Evolutionary conservation across 352 stramenopile species (phyloP).

Genomic region (Phytopythium montanum): DNA sequence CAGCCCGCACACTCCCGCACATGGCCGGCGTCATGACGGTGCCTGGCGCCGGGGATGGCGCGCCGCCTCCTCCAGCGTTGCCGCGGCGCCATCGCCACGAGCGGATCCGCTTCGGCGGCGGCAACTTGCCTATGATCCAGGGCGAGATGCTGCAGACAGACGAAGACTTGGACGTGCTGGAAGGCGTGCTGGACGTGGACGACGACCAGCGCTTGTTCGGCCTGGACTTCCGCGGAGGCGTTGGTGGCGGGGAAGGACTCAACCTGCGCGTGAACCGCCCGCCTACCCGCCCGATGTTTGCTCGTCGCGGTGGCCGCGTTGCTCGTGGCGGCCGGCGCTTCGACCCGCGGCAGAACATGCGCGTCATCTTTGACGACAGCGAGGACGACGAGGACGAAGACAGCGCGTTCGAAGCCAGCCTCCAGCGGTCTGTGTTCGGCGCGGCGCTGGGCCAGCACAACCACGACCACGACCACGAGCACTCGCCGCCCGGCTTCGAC

Average conservation of each 20-base stretch:
- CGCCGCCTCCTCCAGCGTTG: slow-evolving; percentile 4
- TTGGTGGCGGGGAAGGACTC: not conserved
- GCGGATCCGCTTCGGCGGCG: slow-evolving; percentile 32
- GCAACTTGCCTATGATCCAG: slow-evolving; percentile 48
- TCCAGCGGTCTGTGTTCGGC: slow-evolving; percentile 19
- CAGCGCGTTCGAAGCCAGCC: slow-evolving; percentile 19
- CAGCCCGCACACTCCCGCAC: slow-evolving; percentile 33
- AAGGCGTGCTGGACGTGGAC: slow-evolving; percentile 60
- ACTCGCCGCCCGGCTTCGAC: slow-evolving; percentile 40
- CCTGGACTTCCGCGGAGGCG: not conserved
- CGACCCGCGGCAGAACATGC: slow-evolving; percentile 26
- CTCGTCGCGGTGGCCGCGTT: slow-evolving; percentile 12
- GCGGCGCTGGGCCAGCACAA: not conserved
- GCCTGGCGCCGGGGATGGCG: not conserved
- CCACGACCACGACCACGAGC: slow-evolving; percentile 21
- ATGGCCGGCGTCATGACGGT: slow-evolving; percentile 1
- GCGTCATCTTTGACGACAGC: slow-evolving; percentile 39
- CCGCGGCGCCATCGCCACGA: slow-evolving; percentile 40
- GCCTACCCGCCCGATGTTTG: slow-evolving; percentile 20
- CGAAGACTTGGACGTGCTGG: slow-evolving; percentile 64
- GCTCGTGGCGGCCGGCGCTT: not conserved
- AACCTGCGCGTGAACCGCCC: not conserved
- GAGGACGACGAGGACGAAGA: slow-evolving; percentile 44
- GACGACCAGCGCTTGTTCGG: slow-evolving; percentile 53
- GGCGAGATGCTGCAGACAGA: slow-evolving; percentile 59